Conservation (phyloP, 2,329 filamentous ascomycete species). For the Sporothrix brunneoviolacea region DNA sequence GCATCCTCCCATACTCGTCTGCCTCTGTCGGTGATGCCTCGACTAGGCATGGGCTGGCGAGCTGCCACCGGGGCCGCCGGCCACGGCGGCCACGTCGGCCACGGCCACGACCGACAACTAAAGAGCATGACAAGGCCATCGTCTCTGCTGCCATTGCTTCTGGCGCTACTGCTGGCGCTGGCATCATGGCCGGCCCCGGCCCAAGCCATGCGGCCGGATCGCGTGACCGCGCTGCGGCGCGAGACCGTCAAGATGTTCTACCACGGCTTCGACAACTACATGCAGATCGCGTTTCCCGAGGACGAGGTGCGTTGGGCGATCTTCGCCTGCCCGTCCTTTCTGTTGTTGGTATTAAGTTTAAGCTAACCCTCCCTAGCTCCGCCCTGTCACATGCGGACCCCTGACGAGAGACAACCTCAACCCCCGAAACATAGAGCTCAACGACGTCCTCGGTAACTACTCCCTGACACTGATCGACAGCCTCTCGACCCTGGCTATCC, state of each 20-base stretch:
- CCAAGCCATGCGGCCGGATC: conserved; percentile 48
- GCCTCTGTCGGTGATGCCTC: conserved; percentile 34
- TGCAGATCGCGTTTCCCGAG: conserved; percentile 88
- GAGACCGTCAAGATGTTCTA: conserved; percentile 80
- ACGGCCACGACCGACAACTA: neutral
- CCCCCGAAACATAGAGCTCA: conserved; percentile 74
- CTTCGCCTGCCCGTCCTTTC: neutral
- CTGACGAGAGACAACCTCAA: conserved; percentile 77
- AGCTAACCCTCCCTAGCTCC: conserved; percentile 48
- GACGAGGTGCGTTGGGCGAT: conserved; percentile 78
- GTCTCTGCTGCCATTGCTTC: conserved; percentile 19
- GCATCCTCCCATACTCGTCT: conserved; percentile 23
- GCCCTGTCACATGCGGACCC: conserved; percentile 76
- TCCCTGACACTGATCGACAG: conserved; percentile 93
- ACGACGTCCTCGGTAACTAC: conserved; percentile 96
- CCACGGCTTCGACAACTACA: conserved; percentile 94
- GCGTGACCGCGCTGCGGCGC: conserved; percentile 48
- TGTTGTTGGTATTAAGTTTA: no score
- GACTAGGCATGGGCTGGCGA: conserved; percentile 27
- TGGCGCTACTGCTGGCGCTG: conserved; percentile 22
- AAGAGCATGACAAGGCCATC: neutral
- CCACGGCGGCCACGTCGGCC: conserved; percentile 2
- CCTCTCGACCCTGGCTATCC: conserved; percentile 84
- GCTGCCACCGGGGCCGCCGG: neutral
- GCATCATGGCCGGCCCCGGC: conserved; percentile 34